Evolutionary conservation across 1,139 yeast genomes (phyloP), one percentile per base, ranked within the genome.

Genomic region (Pichia sp.): DNA sequence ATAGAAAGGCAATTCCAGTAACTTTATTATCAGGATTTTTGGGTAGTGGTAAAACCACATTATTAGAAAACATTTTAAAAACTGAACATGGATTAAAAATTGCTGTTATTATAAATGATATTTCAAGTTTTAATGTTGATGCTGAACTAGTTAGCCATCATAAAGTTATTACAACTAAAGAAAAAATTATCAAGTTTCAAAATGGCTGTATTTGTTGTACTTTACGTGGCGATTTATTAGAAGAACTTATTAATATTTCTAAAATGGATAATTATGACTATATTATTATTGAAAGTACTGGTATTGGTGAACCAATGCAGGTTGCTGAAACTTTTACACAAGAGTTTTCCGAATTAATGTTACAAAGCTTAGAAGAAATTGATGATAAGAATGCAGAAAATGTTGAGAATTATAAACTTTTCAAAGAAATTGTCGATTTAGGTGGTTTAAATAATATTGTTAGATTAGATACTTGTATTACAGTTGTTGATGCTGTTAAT

Each of bases 121-220:
- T 72, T 56, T 63, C 70, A 35, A 50, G 53, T 11, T 52, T 69
- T 37, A 71, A 71, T 55, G 68, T 73, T 34, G 77, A 73, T 58
- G 75, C 76, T 7, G 60, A 67, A 3, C 56, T 73, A 30, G 64
- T 73, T 27, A 60, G 63, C 44, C 59, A 68, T 45, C 74, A 71
- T 56, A 67, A 63, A 32, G 69, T 72, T 20, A 67, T 70, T 29
- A 65, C 69, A 45, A 70, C 65, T 47, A 65, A 72, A 45, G 76
- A 72, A 52, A 70, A 71, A 50, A 54, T 73, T 43, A 66, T 73
- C 38, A 74, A 71, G 50, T 58, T 73, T 36, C 76, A 72, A 50
- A 73, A 72, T 51, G 77, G 77, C 3, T 73, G 77, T 50, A 71
- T 72, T 24, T 73, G 77, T 50, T 73, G 77, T 52, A 72, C 77